Evolutionary conservation across 371 early-diverging fungal genomes (phyloP).

Genomic region (Mortierella sp.): DNA sequence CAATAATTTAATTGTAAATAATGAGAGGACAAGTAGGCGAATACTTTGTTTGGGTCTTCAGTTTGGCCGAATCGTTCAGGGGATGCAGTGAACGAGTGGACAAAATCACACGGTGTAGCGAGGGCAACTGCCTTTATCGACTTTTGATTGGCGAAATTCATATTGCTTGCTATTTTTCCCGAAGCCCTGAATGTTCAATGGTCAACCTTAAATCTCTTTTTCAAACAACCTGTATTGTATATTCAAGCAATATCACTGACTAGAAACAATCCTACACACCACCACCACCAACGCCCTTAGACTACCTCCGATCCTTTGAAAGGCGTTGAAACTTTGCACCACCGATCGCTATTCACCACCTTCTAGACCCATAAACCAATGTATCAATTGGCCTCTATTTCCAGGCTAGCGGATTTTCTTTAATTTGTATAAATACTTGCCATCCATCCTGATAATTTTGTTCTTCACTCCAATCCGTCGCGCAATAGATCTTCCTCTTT

Average conservation of each 20-base stretch:
- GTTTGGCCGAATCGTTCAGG: neutral
- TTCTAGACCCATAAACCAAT: too few relatives aligned
- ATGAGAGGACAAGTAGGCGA: too few relatives aligned
- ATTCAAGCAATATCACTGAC: too few relatives aligned
- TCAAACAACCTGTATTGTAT: neutral
- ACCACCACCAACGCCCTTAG: too few relatives aligned
- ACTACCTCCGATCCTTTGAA: too few relatives aligned
- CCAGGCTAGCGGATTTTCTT: neutral
- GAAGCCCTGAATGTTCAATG: neutral
- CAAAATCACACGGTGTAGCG: slow-evolving; percentile 11
- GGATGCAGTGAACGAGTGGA: slow-evolving; percentile 15
- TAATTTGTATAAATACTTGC: neutral
- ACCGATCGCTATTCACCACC: neutral
- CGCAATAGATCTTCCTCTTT: neutral
- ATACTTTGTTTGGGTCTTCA: neutral
- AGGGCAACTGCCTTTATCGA: neutral
- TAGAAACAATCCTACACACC: neutral
- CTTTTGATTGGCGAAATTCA: slow-evolving; percentile 5
- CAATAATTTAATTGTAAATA: neutral
- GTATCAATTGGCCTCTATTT: too few relatives aligned
- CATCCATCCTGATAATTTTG: neutral
- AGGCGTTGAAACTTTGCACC: neutral
- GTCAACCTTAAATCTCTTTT: neutral
- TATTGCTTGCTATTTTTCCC: neutral
- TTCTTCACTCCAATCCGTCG: neutral